Base-by-base conservation (phyloP, 2,329 filamentous ascomycete genomes). In the Sphaerostilbella broomeana region DNA sequence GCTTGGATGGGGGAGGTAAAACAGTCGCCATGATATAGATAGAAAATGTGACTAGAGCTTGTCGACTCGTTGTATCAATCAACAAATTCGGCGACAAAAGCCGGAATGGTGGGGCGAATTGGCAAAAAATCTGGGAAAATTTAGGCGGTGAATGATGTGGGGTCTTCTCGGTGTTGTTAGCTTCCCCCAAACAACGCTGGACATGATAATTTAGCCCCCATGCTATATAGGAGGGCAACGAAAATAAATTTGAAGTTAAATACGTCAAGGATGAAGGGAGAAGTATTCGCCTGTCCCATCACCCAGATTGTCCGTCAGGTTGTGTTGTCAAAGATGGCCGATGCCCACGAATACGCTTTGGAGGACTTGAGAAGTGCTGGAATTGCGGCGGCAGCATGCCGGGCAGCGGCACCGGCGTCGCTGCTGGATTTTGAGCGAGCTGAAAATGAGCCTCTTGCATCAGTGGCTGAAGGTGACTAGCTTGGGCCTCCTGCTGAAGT, bases 1-100 rank as follows among this genome's bases (percentile, higher is more conserved):
- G 79, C 64, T 95, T 97, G 37, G 82, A 89, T 4, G 86, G 86
- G 32, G 86, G 87, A n/a, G 87, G 87, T 5, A 82, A 61, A 33
- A 89, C 65, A 5, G 87, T 94, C 51, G 87, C 78, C 87, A 94
- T 94, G 31, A 35, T 47, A 19, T n/a, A 27, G 17, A 34, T 24
- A 15, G 36, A 30, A 35, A 39, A 37, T 21, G 24, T 17, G 32
- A 19, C 20, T 21, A 24, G 11, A 35, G 28, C 13, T 37, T 28
- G 11, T 5, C 12, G 10, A 17, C 29, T 17, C 25, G 26, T 24
- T 34, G 27, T 35, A 4, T 40, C 30, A n/a, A n/a, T 40, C 24
- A 26, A 35, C 22, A 34, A 22, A 40, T 35, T 34, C 33, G 35
- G 46, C 36, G 37, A 44, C 29, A 36, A 30, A 43, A 42, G 24